Base-by-base conservation (phyloP, 1,284 basidiomycete species). In the Fomitopsis palustris region DNA sequence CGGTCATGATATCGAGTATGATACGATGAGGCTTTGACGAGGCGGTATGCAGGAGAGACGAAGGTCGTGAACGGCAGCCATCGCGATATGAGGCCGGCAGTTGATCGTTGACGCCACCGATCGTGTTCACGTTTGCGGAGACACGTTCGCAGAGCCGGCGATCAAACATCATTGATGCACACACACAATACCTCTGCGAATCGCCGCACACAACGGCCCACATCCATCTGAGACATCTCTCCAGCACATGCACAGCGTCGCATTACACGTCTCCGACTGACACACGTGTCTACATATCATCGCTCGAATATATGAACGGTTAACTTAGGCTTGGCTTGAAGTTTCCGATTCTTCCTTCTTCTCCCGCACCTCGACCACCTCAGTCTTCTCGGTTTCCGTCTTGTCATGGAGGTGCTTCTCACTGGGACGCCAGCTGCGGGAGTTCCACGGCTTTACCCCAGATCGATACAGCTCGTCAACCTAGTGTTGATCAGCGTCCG, bases 401-500 rank as follows among this genome's bases (percentile, higher is more conserved):
- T 65, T 63, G 47, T 70, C 70, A 55, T 73, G 68, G 33, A 69
- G 47, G 47, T 67, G 66, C 66, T 70, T 72, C 60, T 69, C 66
- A 55, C 58, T 61, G 25, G 88, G 88, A 59, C 74, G 80, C 87
- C 87, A 92, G 0, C 62, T 63, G 0, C 78, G 61, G 0, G 87
- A 88, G 39, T 81, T 73, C 87, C 88, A 90, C 2, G 89, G 86
- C 64, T 82, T 81, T 62, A 88, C 77, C 4, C 80, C 78, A 3
- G 85, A 75, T 39, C 84, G 81, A 68, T 90, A 90, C 75, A 90
- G 74, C 72, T 90, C 87, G 71, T 92, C 88, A 63, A 91, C 84
- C 80, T 83, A 27, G 12, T 12, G 5, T 33, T 54, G 49, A 59
- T 42, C 23, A 23, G 23, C 21, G 31, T 38, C 9, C 10, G 17